A percentile compares a stretch with the other conserved stretches of the same genome.
phyloP scores from a whole-genome alignment of 2,329 filamentous ascomycete genomes.

The Penicillium griseofulvum region DNA sequence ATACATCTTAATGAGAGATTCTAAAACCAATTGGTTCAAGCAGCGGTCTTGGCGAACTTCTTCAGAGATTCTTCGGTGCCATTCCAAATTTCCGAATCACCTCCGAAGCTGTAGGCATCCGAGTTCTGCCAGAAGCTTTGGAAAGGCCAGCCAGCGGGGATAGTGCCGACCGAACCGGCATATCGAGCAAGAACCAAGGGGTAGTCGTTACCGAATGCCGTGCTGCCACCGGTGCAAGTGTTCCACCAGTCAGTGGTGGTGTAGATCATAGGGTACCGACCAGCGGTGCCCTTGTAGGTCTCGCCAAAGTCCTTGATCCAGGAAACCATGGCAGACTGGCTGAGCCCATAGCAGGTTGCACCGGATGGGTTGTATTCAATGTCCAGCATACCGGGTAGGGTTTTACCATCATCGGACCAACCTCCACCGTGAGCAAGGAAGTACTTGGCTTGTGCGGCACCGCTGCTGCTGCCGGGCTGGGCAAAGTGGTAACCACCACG shows the following conservation, averaged over 20 bases:
- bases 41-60: conserved; percentile 24
- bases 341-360: conserved; percentile 49
- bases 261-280: conserved; percentile 54
- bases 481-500: conserved; percentile 59
- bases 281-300: conserved; percentile 48
- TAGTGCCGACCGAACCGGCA: conserved; percentile 40
- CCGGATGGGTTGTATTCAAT: conserved; percentile 48
- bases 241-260: conserved; percentile 56
- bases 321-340: conserved; percentile 46
- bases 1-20: neutral
- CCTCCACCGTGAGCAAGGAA: conserved; percentile 55
- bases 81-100: conserved; percentile 55
- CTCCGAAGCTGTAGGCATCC: conserved; percentile 51
- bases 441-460: conserved; percentile 51
- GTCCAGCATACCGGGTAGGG: conserved; percentile 58
- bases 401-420: conserved; percentile 55
- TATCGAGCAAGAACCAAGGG: conserved; percentile 53
- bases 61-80: conserved; percentile 39
- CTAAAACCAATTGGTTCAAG: neutral
- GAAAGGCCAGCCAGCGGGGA: conserved; percentile 53
- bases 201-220: conserved; percentile 46
- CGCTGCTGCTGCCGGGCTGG: conserved; percentile 45
- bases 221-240: conserved; percentile 52
- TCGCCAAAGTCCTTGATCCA: conserved; percentile 57
- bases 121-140: conserved; percentile 58